Evolutionary conservation across 306 rosid genomes (phyloP).

Genomic region (Dalbergia oliveri): DNA sequence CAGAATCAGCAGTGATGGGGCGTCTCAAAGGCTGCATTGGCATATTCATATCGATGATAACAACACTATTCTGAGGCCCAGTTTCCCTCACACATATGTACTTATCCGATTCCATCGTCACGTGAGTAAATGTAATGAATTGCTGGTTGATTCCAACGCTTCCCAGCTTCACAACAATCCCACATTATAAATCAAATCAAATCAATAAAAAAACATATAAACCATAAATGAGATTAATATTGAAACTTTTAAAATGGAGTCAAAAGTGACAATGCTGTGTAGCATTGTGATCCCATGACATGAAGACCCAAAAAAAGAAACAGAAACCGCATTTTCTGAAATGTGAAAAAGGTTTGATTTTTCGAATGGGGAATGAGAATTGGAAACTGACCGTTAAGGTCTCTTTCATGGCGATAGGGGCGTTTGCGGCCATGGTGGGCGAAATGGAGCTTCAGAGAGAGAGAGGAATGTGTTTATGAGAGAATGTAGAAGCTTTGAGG

Average conservation of each 20-base stretch:
- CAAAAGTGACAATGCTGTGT: constrained; percentile 16
- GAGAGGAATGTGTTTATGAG: constrained; percentile 7
- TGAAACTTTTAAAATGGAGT: constrained; percentile 28
- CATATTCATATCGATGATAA: constrained; percentile 68
- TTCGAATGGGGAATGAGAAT: not conserved
- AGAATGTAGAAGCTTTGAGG: constrained; percentile 29
- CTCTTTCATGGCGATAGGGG: constrained; percentile 69
- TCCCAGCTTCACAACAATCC: constrained; percentile 57
- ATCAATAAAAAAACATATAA: not conserved
- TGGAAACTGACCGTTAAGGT: constrained; percentile 56
- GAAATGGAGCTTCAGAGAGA: constrained; percentile 43
- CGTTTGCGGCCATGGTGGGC: constrained; percentile 61
- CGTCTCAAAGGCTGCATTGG: constrained; percentile 81
- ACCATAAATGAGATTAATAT: not conserved
- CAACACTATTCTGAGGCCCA: constrained; percentile 71
- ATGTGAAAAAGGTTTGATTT: constrained; percentile 31
- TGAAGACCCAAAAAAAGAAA: not conserved
- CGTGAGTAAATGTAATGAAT: constrained; percentile 74
- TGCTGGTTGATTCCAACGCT: constrained; percentile 71
- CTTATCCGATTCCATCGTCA: constrained; percentile 85
- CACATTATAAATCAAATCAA: constrained; percentile 12
- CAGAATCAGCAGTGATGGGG: constrained; percentile 77
- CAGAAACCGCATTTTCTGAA: constrained; percentile 26
- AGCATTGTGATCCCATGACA: constrained; percentile 35
- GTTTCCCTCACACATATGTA: constrained; percentile 78